A percentile compares a stretch with the other conserved stretches of the same genome.
Evolutionary conservation across 2,329 filamentous ascomycete species (phyloP).

Genomic region (Stagonosporopsis chrysanthemi): DNA sequence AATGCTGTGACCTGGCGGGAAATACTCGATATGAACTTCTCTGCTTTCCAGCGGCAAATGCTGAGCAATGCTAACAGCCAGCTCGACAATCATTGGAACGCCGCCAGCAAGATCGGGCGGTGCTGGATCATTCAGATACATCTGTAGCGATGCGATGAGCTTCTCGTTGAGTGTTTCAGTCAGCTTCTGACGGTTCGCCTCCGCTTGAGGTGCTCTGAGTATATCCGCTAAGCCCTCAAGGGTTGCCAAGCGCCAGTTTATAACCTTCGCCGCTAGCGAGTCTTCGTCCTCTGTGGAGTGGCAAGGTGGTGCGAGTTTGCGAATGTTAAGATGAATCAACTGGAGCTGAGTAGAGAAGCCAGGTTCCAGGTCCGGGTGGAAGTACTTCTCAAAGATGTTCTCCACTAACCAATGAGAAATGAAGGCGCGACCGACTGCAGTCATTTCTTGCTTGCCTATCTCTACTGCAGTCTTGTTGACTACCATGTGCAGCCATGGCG

Average conservation of each 20-base stretch:
- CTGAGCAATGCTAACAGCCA: conserved; percentile 83
- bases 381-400: conserved; percentile 88
- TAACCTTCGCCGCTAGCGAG: conserved; percentile 83
- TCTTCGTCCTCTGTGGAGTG: conserved; percentile 88
- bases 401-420: conserved; percentile 91
- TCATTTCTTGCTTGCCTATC: conserved; percentile 97
- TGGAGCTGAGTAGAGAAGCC: conserved; percentile 81
- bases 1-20: conserved; percentile 76
- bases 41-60: conserved; percentile 91
- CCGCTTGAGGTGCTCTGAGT: conserved; percentile 70
- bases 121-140: conserved; percentile 77
- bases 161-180: conserved; percentile 67
- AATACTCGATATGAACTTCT: conserved; percentile 88
- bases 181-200: conserved; percentile 69
- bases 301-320: conserved; percentile 75
- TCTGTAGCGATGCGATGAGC: conserved; percentile 73
- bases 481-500: conserved; percentile 77
- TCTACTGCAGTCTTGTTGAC: conserved; percentile 86
- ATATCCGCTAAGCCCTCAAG: conserved; percentile 83
- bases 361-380: conserved; percentile 86
- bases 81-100: conserved; percentile 89
- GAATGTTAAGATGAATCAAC: conserved; percentile 85
- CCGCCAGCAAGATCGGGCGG: conserved; percentile 85
- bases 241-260: conserved; percentile 92
- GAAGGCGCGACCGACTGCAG: conserved; percentile 85